Evolutionary conservation across 208 protist species (phyloP), one percentile per base, ranked within the genome.

Genomic region (Crithidia mellificae): DNA sequence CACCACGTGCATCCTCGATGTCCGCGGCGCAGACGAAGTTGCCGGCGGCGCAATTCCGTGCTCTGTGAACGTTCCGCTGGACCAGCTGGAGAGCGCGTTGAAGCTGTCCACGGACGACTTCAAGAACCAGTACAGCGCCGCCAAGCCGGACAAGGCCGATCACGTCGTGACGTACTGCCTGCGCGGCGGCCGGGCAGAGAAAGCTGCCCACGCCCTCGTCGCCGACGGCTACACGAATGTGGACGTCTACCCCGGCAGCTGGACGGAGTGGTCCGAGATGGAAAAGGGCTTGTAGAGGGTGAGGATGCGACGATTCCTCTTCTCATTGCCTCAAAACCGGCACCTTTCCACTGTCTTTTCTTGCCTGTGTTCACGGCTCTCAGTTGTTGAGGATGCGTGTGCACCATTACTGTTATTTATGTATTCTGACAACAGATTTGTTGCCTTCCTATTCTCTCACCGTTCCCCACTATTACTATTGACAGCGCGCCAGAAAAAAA

Each of bases 131-230:
- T 89, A 85, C 61, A 62, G 24, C 9, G 39, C 44, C 12, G 27
- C 72, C 2, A 89, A 91, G 71, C 84, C 87, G 5, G 52, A 24
- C 6, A 30, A 65, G 27, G 20, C 47, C 12, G 84, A 93, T 43
- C 80, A 72, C 57, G 27, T 93, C n/a, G 83, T 93, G 8, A 78
- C 80, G 20, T 93, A 91, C 72, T 93, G 87, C 72, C 59, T 85
- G 30, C 52, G 47, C 24, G 87, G 87, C 46, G 70, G 63, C 38
- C 65, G 87, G 3, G 82, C 87, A 0, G 80, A 85, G 70, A 80
- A 82, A 63, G 87, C 77, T 11, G 80, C 77, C 15, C 39, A 41
- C 12, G 50, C 78, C 14, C 74, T 90, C 20, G 30, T 50, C 0
- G 57, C 69, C 12, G 63, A 75, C 27, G 82, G 83, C 27, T 93